Base-by-base conservation (phyloP, 75 land plant genomes). In the Chamaecyparis obtusa region DNA sequence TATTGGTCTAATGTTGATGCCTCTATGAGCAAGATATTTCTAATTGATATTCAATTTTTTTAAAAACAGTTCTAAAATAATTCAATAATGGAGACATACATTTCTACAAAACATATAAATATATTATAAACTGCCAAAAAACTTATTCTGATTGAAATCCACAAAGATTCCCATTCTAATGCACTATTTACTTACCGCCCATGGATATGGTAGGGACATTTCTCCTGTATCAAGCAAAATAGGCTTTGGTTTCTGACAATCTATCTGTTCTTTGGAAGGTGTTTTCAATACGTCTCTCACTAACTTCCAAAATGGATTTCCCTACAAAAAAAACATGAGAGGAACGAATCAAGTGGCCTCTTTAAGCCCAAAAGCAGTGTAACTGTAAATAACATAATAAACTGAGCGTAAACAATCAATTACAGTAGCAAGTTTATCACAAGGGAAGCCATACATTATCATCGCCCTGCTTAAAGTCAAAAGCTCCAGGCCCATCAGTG, bases 401-500 rank as follows among this genome's bases (percentile, higher is more conserved):
- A 49, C 16, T 9, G 35, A 21, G 49, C 33, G 39, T 35, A 75
- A 46, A 86, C 9, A 78, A 44, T 43, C 24, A 36, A 80, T 35
- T 87, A 16, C 16, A 36, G 51, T 54, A n/a, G 21, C 69, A 85
- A 88, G 36, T 11, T 33, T 64, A 10, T 75, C 36, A 24, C 76
- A 85, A 17, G 11, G 21, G 11, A 36, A 51, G 15, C 43, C 64
- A 69, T 79, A 96, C 99, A 88, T 93, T 77, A 86, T 91, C 91
- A 92, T 95, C 98, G 33, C 99, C 99, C 92, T 97, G 99, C 87
- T 92, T 93, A 88, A 98, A 98, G 88, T 95, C 96, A 91, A 98
- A 98, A 43, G 99, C 99, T 83, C 99, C 99, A 75, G 99, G 99
- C 19, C 99, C 99, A 92, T 98, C 99, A 54, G 99, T 98, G 15